phyloP scores from a whole-genome alignment of 768 basidiomycete species.

The Saitozyma sp. region DNA sequence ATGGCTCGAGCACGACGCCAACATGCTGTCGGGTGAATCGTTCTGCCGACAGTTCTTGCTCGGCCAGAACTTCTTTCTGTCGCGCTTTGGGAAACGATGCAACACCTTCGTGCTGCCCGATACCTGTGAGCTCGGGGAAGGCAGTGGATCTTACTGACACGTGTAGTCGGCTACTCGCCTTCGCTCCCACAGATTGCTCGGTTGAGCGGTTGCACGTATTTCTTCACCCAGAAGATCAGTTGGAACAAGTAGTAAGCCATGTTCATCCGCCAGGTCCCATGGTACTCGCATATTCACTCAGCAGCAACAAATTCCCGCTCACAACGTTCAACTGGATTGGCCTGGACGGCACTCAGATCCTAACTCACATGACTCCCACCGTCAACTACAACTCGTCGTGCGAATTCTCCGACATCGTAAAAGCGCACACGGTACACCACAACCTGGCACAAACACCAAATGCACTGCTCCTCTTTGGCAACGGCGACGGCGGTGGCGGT shows the following conservation, averaged over 20 bases:
- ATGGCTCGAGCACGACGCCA: constrained; percentile 58
- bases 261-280: too few relatives aligned
- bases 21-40: constrained; percentile 93
- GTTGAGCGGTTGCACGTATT: constrained; percentile 76
- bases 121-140: constrained; percentile 52
- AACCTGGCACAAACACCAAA: constrained; percentile 58
- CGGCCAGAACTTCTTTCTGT: constrained; percentile 81
- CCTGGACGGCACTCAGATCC: constrained; percentile 86
- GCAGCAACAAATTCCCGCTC: constrained; percentile 86
- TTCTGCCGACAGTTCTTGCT: constrained; percentile 84
- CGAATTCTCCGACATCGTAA: constrained; percentile 79
- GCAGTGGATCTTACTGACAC: constrained; percentile 53
- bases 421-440: constrained; percentile 51
- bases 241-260: constrained; percentile 65
- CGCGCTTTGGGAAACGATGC: constrained; percentile 54
- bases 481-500: constrained; percentile 76
- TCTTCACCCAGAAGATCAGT: constrained; percentile 94
- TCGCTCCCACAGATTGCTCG: constrained; percentile 86
- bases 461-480: constrained; percentile 89
- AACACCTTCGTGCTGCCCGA: constrained; percentile 51
- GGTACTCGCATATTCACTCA: too few relatives aligned
- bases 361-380: constrained; percentile 96
- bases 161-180: constrained; percentile 70
- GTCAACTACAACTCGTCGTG: constrained; percentile 71
- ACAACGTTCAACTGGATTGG: constrained; percentile 91